phyloP scores from a whole-genome alignment of 768 basidiomycete genomes.

The Trametes coccinea region DNA sequence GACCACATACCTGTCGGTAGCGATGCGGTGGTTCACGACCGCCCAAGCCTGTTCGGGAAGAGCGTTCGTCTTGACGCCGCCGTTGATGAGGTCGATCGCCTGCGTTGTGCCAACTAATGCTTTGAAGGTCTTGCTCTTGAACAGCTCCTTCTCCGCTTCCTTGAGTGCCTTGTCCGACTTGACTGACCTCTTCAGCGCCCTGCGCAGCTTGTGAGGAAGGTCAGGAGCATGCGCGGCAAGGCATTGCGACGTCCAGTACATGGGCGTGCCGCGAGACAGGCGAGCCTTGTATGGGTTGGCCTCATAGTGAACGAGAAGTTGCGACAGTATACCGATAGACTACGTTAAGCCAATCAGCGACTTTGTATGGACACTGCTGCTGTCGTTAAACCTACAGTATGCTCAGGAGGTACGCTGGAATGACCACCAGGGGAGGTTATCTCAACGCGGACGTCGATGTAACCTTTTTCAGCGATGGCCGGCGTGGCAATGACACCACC shows the following conservation, averaged over 20 bases:
- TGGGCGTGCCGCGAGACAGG: conserved; percentile 33
- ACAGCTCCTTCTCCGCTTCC: conserved; percentile 35
- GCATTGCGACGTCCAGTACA: conserved; percentile 43
- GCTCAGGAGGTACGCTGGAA: conserved; percentile 51
- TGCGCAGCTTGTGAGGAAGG: conserved; percentile 34
- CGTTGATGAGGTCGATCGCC: conserved; percentile 45
- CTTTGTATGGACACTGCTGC: too few relatives aligned
- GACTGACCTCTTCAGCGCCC: conserved; percentile 29
- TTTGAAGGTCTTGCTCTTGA: conserved; percentile 29
- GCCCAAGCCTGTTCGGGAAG: conserved; percentile 40
- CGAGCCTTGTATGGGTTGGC: conserved; percentile 40
- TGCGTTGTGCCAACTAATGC: conserved; percentile 41
- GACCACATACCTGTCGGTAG: conserved; percentile 28
- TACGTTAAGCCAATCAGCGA: background rate
- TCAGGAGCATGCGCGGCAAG: conserved; percentile 43
- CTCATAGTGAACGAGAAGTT: conserved; percentile 49
- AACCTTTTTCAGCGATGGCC: conserved; percentile 44
- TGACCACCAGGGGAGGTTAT: conserved; percentile 54
- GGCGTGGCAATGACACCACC: conserved; percentile 36
- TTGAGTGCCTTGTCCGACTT: conserved; percentile 35
- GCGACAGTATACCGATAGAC: conserved; percentile 54
- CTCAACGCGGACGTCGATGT: conserved; percentile 42
- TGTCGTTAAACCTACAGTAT: conserved; percentile 42
- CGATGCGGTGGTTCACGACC: conserved; percentile 31
- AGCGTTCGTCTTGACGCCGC: conserved; percentile 46